Conservation (phyloP, 352 stramenopile genomes). For the Phytophthora palmivora region DNA sequence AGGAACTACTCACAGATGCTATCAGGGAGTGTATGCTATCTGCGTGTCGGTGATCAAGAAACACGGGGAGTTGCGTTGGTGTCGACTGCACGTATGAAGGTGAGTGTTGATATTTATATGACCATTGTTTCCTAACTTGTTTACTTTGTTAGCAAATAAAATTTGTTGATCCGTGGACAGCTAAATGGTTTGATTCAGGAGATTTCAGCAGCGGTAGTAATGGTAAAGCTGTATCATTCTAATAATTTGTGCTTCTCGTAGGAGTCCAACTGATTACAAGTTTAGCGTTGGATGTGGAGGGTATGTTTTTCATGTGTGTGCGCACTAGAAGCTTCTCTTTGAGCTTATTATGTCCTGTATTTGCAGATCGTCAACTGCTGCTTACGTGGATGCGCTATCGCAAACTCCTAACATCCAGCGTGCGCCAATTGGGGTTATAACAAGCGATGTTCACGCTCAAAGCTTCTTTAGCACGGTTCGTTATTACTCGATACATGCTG, state of each 20-base stretch:
- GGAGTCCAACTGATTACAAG: slow-evolving; percentile 32
- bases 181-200: slow-evolving; percentile 36
- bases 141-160: slow-evolving; percentile 18
- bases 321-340: background rate
- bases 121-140: background rate
- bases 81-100: slow-evolving; percentile 15
- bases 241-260: slow-evolving; percentile 10
- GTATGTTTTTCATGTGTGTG: slow-evolving; percentile 14
- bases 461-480: slow-evolving; percentile 45
- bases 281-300: slow-evolving; percentile 42
- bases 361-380: slow-evolving; percentile 22
- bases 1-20: background rate
- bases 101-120: slow-evolving; percentile 7
- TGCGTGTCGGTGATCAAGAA: slow-evolving; percentile 21
- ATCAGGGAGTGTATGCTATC: slow-evolving; percentile 22
- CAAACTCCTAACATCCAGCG: slow-evolving; percentile 5
- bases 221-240: background rate
- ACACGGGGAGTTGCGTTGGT: slow-evolving; percentile 2
- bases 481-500: background rate
- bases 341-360: background rate
- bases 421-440: slow-evolving; percentile 38
- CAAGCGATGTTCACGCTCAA: slow-evolving; percentile 54
- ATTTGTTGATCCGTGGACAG: slow-evolving; percentile 42
- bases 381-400: slow-evolving; percentile 29
- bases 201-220: background rate